phyloP scores from a whole-genome alignment of 495 filamentous ascomycete species.

The Penicillium flavigenum region DNA sequence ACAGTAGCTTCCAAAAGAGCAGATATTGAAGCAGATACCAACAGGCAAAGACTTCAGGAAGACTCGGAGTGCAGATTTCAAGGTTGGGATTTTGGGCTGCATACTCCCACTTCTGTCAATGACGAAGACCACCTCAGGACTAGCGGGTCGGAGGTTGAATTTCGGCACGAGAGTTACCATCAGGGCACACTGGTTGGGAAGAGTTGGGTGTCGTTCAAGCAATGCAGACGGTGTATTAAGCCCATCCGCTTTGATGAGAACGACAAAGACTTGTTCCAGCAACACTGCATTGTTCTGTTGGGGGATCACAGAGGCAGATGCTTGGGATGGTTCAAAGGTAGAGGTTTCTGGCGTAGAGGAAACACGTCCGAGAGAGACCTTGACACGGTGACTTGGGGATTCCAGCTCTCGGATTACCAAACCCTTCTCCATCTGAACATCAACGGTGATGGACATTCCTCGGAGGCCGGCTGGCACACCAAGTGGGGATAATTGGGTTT shows the following conservation, averaged over 20 bases:
- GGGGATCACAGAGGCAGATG: slow-evolving; percentile 55
- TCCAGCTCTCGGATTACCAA: slow-evolving; percentile 58
- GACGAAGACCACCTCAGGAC: slow-evolving; percentile 68
- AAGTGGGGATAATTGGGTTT: neutral
- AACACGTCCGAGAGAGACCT: slow-evolving; percentile 58
- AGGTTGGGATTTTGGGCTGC: slow-evolving; percentile 53
- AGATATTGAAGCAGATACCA: slow-evolving; percentile 72
- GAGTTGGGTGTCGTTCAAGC: slow-evolving; percentile 60
- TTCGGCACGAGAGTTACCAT: slow-evolving; percentile 68
- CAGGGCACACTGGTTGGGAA: slow-evolving; percentile 60
- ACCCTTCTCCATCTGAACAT: slow-evolving; percentile 55
- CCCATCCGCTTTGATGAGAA: slow-evolving; percentile 57
- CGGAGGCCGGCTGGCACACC: slow-evolving; percentile 7
- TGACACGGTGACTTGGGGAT: slow-evolving; percentile 66
- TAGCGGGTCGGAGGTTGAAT: slow-evolving; percentile 52
- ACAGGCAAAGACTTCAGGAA: slow-evolving; percentile 69
- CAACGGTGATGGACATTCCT: slow-evolving; percentile 59
- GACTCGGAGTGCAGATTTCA: slow-evolving; percentile 59
- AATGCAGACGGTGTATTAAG: slow-evolving; percentile 58
- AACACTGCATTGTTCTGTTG: slow-evolving; percentile 2
- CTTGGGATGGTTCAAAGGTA: slow-evolving; percentile 52
- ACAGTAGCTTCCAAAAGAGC: slow-evolving; percentile 59
- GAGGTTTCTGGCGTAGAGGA: slow-evolving; percentile 37
- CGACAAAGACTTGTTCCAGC: slow-evolving; percentile 45
- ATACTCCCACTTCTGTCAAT: slow-evolving; percentile 70